phyloP scores from a whole-genome alignment of 2,329 filamentous ascomycete species.

The Elsinoe necatrix region DNA sequence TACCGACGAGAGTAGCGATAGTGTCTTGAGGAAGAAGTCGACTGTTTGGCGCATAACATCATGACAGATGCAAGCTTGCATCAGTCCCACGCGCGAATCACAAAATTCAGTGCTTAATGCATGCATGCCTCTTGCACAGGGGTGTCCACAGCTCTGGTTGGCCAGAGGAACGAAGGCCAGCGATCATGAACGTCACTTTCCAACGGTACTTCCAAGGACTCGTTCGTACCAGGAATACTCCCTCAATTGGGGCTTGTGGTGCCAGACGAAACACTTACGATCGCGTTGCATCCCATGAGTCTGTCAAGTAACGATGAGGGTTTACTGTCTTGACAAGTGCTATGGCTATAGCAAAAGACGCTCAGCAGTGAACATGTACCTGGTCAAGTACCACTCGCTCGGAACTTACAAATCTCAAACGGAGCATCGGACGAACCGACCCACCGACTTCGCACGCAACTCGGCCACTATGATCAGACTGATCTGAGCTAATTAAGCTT shows the following conservation, averaged over 20 bases:
- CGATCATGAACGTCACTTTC: constrained; percentile 11
- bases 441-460: constrained; percentile 7
- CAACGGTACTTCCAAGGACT: not conserved
- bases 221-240: not conserved
- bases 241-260: not conserved
- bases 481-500: not conserved
- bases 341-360: not conserved
- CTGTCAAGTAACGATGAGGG: not conserved
- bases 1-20: not conserved
- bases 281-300: not conserved
- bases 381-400: not conserved
- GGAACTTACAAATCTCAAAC: constrained; percentile 1
- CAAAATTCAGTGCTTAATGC: not conserved
- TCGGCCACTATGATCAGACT: not conserved
- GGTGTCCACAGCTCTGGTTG: not conserved
- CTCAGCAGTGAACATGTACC: not conserved
- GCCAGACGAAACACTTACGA: not conserved
- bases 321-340: not conserved
- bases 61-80: constrained; percentile 5
- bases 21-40: not conserved
- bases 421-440: constrained; percentile 7
- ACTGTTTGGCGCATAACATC: constrained; percentile 1
- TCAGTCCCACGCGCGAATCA: not conserved
- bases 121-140: not conserved
- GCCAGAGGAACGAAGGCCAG: not conserved